Percentiles rank a stretch among this genome's conserved stretches.
Evolutionary conservation across 441 rosid species (phyloP).

Genomic region (Erodium chrysanthum): DNA sequence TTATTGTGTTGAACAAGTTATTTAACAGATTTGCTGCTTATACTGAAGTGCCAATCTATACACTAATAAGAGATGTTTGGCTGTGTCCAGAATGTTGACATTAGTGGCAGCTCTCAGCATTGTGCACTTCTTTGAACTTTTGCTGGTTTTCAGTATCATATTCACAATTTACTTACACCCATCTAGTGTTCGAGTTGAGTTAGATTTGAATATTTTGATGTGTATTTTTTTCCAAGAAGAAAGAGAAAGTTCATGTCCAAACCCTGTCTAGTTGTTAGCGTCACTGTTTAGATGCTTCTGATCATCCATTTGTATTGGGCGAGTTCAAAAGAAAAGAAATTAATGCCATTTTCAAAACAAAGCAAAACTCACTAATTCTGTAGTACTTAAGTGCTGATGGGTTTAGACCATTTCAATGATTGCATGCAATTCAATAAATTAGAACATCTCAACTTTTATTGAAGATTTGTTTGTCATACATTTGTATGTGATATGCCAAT

Average conservation of each 20-base stretch:
- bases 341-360: background rate
- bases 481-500: background rate
- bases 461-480: background rate
- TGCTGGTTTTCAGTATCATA: background rate
- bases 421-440: background rate
- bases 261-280: background rate
- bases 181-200: background rate
- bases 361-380: background rate
- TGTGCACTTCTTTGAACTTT: background rate
- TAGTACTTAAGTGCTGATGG: background rate
- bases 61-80: too few relatives aligned
- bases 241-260: background rate
- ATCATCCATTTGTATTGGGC: background rate
- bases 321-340: constrained; percentile 2
- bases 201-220: background rate
- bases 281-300: background rate
- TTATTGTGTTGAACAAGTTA: background rate
- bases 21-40: background rate
- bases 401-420: background rate
- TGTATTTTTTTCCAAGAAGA: background rate
- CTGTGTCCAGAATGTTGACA: background rate
- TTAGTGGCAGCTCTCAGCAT: background rate
- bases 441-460: background rate
- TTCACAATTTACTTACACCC: background rate
- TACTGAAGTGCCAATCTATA: background rate